phyloP scores from a whole-genome alignment of 2,329 filamentous ascomycete species.

The Neopestalotiopsis sp. region DNA sequence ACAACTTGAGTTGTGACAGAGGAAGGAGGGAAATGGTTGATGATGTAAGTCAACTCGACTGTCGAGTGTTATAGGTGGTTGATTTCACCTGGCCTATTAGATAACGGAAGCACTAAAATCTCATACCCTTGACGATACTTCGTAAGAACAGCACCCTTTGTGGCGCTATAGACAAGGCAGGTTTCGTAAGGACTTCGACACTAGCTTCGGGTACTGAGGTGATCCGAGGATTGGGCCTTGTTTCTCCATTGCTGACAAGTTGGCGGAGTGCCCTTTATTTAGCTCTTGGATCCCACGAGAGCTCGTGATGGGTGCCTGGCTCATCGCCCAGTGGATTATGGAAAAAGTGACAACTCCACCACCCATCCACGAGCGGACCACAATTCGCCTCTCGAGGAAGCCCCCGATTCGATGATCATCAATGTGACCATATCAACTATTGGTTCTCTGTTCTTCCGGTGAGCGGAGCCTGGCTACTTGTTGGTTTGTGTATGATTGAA shows the following conservation, averaged over 20 bases:
- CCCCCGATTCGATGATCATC: neutral
- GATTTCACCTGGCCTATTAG: neutral
- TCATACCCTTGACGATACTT: neutral
- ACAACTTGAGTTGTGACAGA: neutral
- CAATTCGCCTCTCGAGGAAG: neutral
- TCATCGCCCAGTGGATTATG: neutral
- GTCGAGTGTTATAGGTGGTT: neutral
- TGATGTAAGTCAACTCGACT: neutral
- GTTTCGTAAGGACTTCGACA: neutral
- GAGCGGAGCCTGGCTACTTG: neutral
- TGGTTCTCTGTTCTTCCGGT: neutral
- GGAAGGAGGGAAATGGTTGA: neutral
- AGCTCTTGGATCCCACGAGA: neutral
- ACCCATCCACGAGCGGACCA: neutral
- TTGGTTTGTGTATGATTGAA: neutral
- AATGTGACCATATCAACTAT: neutral
- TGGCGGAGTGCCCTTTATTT: neutral
- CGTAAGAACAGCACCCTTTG: neutral
- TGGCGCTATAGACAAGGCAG: neutral
- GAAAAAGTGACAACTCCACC: neutral
- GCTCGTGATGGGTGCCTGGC: neutral
- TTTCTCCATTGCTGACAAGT: neutral
- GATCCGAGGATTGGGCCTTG: neutral
- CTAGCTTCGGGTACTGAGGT: neutral
- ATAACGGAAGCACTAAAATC: neutral